A percentile compares a stretch with the other conserved stretches of the same genome.
Evolutionary conservation across 73 alveolate species (phyloP).

Genomic region (Paramecium caudatum): DNA sequence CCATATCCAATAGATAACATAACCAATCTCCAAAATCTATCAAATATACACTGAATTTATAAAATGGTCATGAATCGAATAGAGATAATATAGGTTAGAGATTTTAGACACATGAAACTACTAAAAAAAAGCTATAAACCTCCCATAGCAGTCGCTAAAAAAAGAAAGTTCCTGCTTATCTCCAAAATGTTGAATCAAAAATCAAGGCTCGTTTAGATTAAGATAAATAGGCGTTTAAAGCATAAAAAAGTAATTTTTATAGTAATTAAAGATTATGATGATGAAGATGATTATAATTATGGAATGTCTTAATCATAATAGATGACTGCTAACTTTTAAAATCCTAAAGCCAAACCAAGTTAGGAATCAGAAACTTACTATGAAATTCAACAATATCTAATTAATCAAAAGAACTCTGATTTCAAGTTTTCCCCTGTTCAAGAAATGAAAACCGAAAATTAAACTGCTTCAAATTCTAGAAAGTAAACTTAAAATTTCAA

Average conservation of each 20-base stretch:
- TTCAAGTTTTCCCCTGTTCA: not conserved
- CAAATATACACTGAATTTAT: not conserved
- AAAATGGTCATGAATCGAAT: not conserved
- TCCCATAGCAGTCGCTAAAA: slow-evolving; percentile 25
- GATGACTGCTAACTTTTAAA: slow-evolving; percentile 29
- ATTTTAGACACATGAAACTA: slow-evolving; percentile 26
- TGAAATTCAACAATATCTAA: not conserved
- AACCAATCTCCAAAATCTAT: slow-evolving; percentile 40
- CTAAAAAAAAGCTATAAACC: slow-evolving; percentile 1
- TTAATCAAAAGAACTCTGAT: not conserved
- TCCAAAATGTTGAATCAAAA: slow-evolving; percentile 45
- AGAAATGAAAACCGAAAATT: slow-evolving; percentile 21
- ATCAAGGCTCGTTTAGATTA: slow-evolving; percentile 24
- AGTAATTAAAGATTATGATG: not conserved
- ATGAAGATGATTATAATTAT: not conserved
- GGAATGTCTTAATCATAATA: not conserved
- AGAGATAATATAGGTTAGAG: slow-evolving; percentile 3
- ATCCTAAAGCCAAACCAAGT: not conserved
- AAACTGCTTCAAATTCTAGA: not conserved
- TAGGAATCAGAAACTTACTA: slow-evolving; percentile 41
- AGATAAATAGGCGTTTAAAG: slow-evolving; percentile 41
- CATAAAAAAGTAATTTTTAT: slow-evolving; percentile 13
- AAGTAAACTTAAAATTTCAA: not conserved
- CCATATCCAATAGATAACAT: not conserved
- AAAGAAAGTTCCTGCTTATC: slow-evolving; percentile 5